Base-by-base conservation (phyloP, 208 protist species). In the Leishmania major region DNA sequence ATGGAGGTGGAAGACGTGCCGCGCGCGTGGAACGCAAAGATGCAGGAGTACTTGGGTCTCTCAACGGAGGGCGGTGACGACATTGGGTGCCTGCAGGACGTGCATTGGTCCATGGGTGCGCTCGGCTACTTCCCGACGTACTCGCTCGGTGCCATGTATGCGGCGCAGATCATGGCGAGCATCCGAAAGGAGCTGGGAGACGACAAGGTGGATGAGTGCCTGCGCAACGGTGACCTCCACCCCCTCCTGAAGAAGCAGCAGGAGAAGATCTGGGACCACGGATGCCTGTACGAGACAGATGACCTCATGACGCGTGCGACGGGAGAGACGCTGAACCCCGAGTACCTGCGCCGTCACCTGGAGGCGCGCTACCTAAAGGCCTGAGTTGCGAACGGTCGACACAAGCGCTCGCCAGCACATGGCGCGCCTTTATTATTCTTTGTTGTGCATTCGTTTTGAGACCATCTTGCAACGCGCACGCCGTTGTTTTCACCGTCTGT, bases 81-180 rank as follows among this genome's bases (percentile, higher is more conserved):
- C 51, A 28, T 93, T 3, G 95, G 96, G 40, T 96, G 92, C 80
- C 80, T 97, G 53, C 95, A 98, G 83, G 96, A 98, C 78, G 86
- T 98, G 31, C 96, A 98, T 83, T 98, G 96, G 96, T 84, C 87
- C 25, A 73, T 77, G 37, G 92, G 94, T 19, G 70, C 81, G 19
- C 88, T 97, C 57, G 95, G 94, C 35, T 97, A 97, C 87, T 98
- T 98, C 87, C 96, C 96, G 0, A 95, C 92, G 0, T 98, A 98
- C 80, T 71, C 89, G 0, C 75, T 98, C 7, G 96, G 96, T 31
- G 90, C 94, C n/a, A 94, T 97, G 84, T 84, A 93, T 49, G 89
- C 95, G 2, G 95, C 92, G 67, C 95, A 98, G 84, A 85, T 98
- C 49, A 91, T 95, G 88, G 86, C 84, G 57, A 86, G 78, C 43